A percentile compares a stretch with the other conserved stretches of the same genome.
Evolutionary conservation across 257 asterid species (phyloP).

Genomic region (Linderniella brevidens): DNA sequence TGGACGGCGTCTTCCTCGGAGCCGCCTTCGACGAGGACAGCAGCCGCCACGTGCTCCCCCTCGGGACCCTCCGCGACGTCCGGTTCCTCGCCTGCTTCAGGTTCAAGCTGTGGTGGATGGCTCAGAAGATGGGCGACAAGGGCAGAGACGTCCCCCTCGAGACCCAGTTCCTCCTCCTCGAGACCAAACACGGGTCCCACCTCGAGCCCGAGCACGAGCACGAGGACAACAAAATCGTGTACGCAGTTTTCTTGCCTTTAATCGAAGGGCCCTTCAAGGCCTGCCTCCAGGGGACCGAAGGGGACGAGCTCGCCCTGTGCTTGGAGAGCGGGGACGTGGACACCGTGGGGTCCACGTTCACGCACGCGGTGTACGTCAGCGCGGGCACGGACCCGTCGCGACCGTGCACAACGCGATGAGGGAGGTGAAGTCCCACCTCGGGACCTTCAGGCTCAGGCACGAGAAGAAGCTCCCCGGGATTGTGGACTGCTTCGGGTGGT

Average conservation of each 20-base stretch:
- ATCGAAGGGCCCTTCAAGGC: conserved; percentile 60
- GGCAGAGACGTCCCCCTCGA: conserved; percentile 66
- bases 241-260: conserved; percentile 54
- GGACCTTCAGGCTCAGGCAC: conserved; percentile 37
- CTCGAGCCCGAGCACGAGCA: conserved; percentile 8
- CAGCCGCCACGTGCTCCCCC: conserved; percentile 23
- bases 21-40: conserved; percentile 25
- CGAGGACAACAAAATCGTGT: conserved; percentile 16
- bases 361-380: conserved; percentile 45
- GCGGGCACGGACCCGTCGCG: conserved; percentile 51
- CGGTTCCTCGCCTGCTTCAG: conserved; percentile 68
- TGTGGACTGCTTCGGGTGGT: conserved; percentile 74
- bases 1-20: conserved; percentile 28
- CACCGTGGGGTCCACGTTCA: conserved; percentile 29
- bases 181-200: conserved; percentile 27
- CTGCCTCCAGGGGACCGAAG: conserved; percentile 55
- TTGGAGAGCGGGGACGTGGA: conserved; percentile 60
- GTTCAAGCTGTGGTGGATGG: conserved; percentile 89
- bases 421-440: conserved; percentile 41
- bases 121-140: conserved; percentile 70
- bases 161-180: conserved; percentile 58
- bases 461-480: conserved; percentile 70
- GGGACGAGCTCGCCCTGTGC: conserved; percentile 59
- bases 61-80: conserved; percentile 30
- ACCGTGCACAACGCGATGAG: conserved; percentile 48